These are phyloP conservation scores for Paxillus rubicundulus DNA, from an alignment of 768 basidiomycete species.

Conservation along the genomic window DNA sequence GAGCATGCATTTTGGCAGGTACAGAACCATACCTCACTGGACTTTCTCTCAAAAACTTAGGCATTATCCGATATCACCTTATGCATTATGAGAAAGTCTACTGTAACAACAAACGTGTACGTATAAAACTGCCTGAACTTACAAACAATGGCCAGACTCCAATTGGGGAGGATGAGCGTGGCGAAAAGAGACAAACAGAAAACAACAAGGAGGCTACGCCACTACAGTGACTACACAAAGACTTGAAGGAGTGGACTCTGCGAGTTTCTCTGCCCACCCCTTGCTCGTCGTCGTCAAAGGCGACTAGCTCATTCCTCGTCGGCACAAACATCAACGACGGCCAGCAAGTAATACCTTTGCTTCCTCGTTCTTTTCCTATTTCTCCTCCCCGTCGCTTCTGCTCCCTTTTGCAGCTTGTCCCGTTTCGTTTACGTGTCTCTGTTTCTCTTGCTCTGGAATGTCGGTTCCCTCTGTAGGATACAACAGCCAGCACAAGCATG, in stretches of 20 bases:
- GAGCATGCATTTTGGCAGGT: no score
- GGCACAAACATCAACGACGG: conserved; percentile 2
- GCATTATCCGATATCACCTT: no score
- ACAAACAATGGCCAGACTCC: not conserved
- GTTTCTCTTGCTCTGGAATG: conserved; percentile 41
- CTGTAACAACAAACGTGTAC: no score
- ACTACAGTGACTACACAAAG: not conserved
- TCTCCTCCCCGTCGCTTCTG: conserved; percentile 13
- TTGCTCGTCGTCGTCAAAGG: conserved; percentile 33
- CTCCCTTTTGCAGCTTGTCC: conserved; percentile 12
- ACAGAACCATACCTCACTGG: no score
- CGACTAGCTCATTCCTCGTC: conserved; percentile 20
- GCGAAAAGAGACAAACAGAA: conserved; percentile 20
- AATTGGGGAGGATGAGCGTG: not conserved
- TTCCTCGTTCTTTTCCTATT: conserved; percentile 17
- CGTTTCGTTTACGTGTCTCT: conserved; percentile 31
- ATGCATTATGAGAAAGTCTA: no score
- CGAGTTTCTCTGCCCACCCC: conserved; percentile 29
- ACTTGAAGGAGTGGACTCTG: conserved; percentile 13
- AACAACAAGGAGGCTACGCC: conserved; percentile 4
- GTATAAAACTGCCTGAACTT: no score
- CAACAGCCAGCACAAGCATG: conserved; percentile 41
- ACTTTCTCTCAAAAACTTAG: no score
- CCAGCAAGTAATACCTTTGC: conserved; percentile 1
- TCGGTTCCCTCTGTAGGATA: conserved; percentile 37